Conservation (phyloP, 768 basidiomycete species). For the Rhizopogon vinicolor region DNA sequence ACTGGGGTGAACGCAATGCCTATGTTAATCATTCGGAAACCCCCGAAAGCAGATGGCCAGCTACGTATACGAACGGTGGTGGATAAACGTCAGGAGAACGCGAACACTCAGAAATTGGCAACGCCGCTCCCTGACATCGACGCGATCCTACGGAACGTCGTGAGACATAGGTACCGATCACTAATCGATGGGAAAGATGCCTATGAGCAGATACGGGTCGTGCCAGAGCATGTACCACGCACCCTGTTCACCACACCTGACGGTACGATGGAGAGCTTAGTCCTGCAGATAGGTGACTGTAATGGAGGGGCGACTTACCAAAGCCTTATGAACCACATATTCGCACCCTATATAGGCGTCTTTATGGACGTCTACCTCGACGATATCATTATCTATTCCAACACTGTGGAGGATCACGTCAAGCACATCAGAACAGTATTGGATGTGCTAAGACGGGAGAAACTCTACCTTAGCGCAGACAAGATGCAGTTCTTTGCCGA, state of each 20-base stretch:
- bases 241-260: constrained; percentile 31
- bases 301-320: constrained; percentile 37
- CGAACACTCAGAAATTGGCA: constrained; percentile 23
- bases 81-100: constrained; percentile 26
- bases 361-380: constrained; percentile 34
- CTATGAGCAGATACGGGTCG: constrained; percentile 27
- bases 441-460: constrained; percentile 37
- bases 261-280: constrained; percentile 25
- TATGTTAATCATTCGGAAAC: constrained; percentile 29
- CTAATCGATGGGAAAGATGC: constrained; percentile 26
- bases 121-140: constrained; percentile 25
- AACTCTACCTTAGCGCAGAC: constrained; percentile 42
- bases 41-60: constrained; percentile 10
- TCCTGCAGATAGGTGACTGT: constrained; percentile 29
- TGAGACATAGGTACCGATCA: constrained; percentile 11
- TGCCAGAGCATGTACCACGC: constrained; percentile 16
- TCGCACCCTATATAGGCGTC: constrained; percentile 19
- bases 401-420: constrained; percentile 23
- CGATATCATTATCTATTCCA: constrained; percentile 31
- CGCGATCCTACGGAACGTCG: constrained; percentile 18
- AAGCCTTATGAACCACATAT: constrained; percentile 38
- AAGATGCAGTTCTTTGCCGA: constrained; percentile 33
- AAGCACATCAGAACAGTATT: background rate
- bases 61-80: constrained; percentile 15
- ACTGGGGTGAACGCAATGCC: constrained; percentile 24